Evolutionary conservation across 345 rosid species (phyloP).

Genomic region (Hibiscus tridactylites): DNA sequence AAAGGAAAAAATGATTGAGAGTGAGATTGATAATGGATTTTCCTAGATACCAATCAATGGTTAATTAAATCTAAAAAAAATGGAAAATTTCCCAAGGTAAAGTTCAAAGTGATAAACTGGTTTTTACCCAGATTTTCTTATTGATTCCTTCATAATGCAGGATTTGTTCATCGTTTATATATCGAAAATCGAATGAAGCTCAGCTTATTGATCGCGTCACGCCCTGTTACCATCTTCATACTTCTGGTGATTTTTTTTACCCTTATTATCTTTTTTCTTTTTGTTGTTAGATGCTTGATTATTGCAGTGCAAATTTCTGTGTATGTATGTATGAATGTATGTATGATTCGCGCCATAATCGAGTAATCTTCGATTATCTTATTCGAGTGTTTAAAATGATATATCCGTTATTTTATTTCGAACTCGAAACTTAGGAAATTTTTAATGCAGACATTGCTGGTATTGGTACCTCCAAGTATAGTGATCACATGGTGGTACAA

Average conservation of each 20-base stretch:
- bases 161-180: neutral
- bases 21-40: neutral
- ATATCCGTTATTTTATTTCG: neutral
- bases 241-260: conserved; percentile 13
- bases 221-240: conserved; percentile 18
- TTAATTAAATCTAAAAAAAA: neutral
- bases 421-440: too few relatives aligned
- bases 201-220: conserved; percentile 14
- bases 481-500: conserved; percentile 28
- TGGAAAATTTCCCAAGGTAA: neutral
- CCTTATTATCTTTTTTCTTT: neutral
- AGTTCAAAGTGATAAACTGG: neutral
- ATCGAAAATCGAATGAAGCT: conserved; percentile 21
- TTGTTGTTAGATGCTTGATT: neutral
- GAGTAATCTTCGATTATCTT: neutral
- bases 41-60: neutral
- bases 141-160: neutral
- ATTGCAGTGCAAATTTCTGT: neutral
- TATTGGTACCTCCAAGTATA: conserved; percentile 25
- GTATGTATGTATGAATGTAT: neutral
- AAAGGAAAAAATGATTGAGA: neutral
- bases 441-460: conserved; percentile 20
- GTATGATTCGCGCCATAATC: neutral
- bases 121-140: neutral
- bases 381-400: neutral